A percentile compares a stretch with the other conserved stretches of the same genome.
These are phyloP conservation scores for Acanthamoeba healyi DNA, from an alignment of 208 protist species.

Conservation along the genomic window DNA sequence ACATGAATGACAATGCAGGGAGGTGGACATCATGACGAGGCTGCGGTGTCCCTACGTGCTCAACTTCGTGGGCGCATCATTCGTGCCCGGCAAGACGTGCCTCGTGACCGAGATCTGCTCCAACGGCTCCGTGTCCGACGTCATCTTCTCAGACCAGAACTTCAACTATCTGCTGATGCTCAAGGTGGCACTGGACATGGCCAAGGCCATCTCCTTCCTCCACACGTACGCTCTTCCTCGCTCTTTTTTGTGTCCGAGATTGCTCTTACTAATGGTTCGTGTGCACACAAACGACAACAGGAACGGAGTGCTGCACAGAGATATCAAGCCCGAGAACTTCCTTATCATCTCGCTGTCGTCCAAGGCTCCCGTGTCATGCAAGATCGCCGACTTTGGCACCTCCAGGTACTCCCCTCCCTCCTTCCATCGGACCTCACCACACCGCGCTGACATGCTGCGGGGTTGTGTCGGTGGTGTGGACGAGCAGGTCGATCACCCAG, in stretches of 20 bases:
- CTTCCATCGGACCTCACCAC: no score
- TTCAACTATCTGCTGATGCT: conserved; percentile 71
- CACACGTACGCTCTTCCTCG: conserved; percentile 8
- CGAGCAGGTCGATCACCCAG: conserved; percentile 14
- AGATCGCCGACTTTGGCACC: conserved; percentile 67
- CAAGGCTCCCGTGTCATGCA: conserved; percentile 56
- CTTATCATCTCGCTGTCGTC: background rate
- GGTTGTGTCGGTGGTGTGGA: no score
- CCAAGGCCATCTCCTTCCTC: conserved; percentile 61
- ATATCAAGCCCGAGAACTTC: conserved; percentile 56
- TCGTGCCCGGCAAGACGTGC: conserved; percentile 63
- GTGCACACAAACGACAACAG: background rate
- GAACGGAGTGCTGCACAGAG: conserved; percentile 57
- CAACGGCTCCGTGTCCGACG: conserved; percentile 25
- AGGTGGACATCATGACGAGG: conserved; percentile 53
- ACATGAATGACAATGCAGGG: no score
- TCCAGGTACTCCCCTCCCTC: background rate
- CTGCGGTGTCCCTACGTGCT: conserved; percentile 57
- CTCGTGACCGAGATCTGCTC: conserved; percentile 51
- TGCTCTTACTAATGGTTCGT: background rate
- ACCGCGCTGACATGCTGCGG: no score
- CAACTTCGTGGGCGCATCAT: conserved; percentile 54
- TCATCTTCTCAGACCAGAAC: conserved; percentile 31
- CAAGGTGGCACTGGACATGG: conserved; percentile 53
- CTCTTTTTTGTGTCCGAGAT: background rate